Evolutionary conservation across 352 stramenopile species (phyloP), one percentile per base, ranked within the genome.

Genomic region (Phytophthora vignae): DNA sequence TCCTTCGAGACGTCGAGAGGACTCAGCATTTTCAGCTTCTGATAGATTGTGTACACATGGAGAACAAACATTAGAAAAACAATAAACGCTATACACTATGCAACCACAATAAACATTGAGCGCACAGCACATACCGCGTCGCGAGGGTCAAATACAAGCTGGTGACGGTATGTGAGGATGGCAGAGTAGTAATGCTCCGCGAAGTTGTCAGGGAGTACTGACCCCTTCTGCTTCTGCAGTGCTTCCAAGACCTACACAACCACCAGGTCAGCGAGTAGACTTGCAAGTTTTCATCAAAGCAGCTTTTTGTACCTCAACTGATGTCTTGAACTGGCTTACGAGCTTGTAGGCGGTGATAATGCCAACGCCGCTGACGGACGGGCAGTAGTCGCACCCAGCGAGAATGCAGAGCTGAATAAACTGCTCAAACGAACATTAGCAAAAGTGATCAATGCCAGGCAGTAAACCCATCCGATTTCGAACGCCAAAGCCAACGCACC

Each of bases 301-400:
- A 53, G 2, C 1, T 58, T 52, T 46, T 55, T 44, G n/a, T 73
- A 96, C 90, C 62, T 92, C 71, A 7, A 52, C 38, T 5, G 87
- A 85, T 4, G 62, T 82, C 55, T 82, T 84, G 60, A 88, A 73
- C 5, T 74, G 21, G 56, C 79, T 84, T 10, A 97, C 86, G 15
- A 92, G 53, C 48, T 91, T 88, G 69, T 97, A 94, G 2, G 93
- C 93, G 8, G 77, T 94, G n/a, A 88, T 78, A 48, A 97, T 86
- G 7, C 93, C 93, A 52, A 98, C 72, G 1, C 90, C 86, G 33
- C 59, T 64, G 12, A 98, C 61, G 0, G 86, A 91, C 4, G 87
- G 77, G 53, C 91, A 97, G 57, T 98, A 98, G 74, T 98, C 93
- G 53, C 93, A 98, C 7, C 93, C 93, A 64, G 83, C 82, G 1